These are phyloP conservation scores for Amoebophrya sp. DNA, from an alignment of 169 alveolate genomes.

Conservation along the genomic window DNA sequence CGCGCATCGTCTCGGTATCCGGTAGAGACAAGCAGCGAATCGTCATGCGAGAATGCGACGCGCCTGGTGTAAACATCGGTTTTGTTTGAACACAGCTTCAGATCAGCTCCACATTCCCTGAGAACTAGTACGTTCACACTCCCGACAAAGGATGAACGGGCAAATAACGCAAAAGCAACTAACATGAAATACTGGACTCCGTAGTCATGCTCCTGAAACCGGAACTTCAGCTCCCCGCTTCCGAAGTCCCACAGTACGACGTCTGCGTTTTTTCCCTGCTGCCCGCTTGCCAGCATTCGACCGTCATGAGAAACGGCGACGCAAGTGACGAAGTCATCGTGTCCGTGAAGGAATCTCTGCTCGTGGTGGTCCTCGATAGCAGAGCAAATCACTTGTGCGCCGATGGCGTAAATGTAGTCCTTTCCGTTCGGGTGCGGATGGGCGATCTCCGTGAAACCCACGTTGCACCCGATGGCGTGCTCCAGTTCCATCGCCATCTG, in stretches of 20 bases:
- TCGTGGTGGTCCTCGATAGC: not conserved
- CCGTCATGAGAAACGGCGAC: not conserved
- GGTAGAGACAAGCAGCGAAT: constrained; percentile 47
- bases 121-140: too few relatives aligned
- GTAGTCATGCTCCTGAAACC: constrained; percentile 62
- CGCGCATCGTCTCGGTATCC: constrained; percentile 57
- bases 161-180: too few relatives aligned
- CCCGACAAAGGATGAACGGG: too few relatives aligned
- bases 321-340: not conserved
- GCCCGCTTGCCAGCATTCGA: not conserved
- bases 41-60: constrained; percentile 59
- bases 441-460: not conserved
- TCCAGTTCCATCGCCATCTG: not conserved
- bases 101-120: too few relatives aligned
- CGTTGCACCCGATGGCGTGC: not conserved
- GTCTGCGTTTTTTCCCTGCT: not conserved
- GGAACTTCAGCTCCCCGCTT: constrained; percentile 27
- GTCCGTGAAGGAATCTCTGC: not conserved
- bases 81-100: too few relatives aligned
- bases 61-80: too few relatives aligned
- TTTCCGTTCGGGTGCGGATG: not conserved
- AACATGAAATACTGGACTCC: constrained; percentile 40
- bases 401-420: not conserved
- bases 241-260: constrained; percentile 3
- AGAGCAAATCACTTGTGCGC: not conserved